Base-by-base conservation (phyloP, 768 basidiomycete species). In the Trichaptum fuscoviolaceum region DNA sequence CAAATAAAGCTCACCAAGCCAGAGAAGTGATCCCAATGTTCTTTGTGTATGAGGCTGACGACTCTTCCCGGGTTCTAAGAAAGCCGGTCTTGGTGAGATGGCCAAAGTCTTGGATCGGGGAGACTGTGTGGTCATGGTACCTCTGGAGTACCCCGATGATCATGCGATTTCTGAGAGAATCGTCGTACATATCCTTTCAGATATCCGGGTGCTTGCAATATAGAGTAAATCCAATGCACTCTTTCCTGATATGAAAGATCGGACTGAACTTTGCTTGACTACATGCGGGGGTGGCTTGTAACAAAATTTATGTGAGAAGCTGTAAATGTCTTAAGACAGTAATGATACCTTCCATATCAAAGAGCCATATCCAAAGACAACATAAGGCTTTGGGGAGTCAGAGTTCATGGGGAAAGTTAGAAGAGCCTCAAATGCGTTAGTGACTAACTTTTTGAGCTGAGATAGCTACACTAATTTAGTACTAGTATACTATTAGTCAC, bases 331-430 rank as follows among this genome's bases (percentile, higher is more conserved):
- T 23, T 63, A 26, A 34, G 1, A 62, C 64, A 66, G 3, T 61
- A 9, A 2, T 34, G 59, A 20, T 72, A 89, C 94, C 84, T 94
- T 96, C 84, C 91, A 96, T 66, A 96, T 95, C 57, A 97, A 82
- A 7, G 93, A 95, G 12, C 95, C 95, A 70, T 97, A 97, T 34
- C 94, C 94, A 70, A 96, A 97, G 15, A 96, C 91, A 64, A 92
- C 81, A 73, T 89, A 95, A 24, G 78, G 76, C 63, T 67, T 61
- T 23, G 15, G 15, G 42, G 42, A 52, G 15, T 52, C 42, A 20
- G 42, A 52, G 20, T 52, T 20, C 20, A 20, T 15, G 20, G 42
- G 42, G 15, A 52, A 15, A 52, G 42, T 15, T 0, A 17, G 30
- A 23, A 9, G 64, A n/a, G 58, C 57, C 34, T 58, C 34, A 52